These are phyloP conservation scores for Globisporangium okanoganense DNA, from an alignment of 352 stramenopile species.

Conservation along the genomic window DNA sequence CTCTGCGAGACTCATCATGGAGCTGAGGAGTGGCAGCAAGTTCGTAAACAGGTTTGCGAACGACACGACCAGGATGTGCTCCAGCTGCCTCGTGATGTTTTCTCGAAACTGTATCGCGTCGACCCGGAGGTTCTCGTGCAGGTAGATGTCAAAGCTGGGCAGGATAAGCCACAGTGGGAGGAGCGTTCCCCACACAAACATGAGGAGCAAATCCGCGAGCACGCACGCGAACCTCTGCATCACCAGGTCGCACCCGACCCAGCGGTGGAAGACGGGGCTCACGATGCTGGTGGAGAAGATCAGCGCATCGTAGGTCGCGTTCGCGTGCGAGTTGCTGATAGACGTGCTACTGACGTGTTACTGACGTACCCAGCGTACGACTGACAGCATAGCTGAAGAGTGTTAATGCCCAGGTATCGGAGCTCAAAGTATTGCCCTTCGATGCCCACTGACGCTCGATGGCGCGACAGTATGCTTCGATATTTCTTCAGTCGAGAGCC, in stretches of 20 bases:
- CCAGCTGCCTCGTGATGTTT: not conserved
- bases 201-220: not conserved
- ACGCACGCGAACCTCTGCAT: not conserved
- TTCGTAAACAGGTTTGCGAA: not conserved
- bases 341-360: not conserved
- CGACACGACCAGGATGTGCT: not conserved
- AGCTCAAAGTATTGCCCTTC: not conserved
- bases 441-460: not conserved
- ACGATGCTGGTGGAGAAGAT: not conserved
- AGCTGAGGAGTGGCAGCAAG: too few relatives aligned
- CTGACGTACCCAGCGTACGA: not conserved
- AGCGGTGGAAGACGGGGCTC: not conserved
- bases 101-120: not conserved
- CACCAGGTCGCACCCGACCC: not conserved
- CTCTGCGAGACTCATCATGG: too few relatives aligned
- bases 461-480: too few relatives aligned
- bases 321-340: conserved; percentile 3
- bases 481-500: not conserved
- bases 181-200: not conserved
- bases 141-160: not conserved
- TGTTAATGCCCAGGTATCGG: not conserved
- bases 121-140: not conserved
- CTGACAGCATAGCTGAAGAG: too few relatives aligned
- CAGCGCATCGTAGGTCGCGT: not conserved
- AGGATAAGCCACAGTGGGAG: not conserved